Base-by-base conservation (phyloP, 805 yeast genomes). In the Pichia paraexigua region DNA sequence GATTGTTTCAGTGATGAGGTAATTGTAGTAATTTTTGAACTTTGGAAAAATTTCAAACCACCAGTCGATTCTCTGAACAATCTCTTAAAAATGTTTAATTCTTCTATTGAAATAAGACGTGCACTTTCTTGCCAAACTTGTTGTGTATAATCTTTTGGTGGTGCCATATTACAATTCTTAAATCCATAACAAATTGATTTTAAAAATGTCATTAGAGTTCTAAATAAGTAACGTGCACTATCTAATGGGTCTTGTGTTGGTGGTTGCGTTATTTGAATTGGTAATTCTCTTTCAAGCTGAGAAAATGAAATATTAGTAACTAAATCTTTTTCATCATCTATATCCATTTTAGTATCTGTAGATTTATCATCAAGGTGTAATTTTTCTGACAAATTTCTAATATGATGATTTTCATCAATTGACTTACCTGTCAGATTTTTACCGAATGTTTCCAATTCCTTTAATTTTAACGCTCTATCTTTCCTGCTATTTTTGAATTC, bases 161-260 rank as follows among this genome's bases (percentile, higher is more conserved):
- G 85, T 1, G 92, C 85, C 1, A 97, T 95, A 62, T 91, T 92
- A 64, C 96, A 90, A 48, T 83, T 82, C 63, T 89, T 90, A 57
- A 95, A 72, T 4, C 96, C 96, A 66, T 84, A 87, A 60, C 92
- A 85, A 43, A 90, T 86, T 0, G 97, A 87, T 64, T 91, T 89
- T 61, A 94, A 72, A 63, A 94, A 94, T 5, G 91, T 86, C 84
- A 94, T 80, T 49, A 95, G 71, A 5, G 96, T 90, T 57, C 92
- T 80, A 77, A 90, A 89, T 30, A 94, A 70, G 60, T 87, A 87
- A 43, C 95, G 79, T 1, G 97, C 92, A 63, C 91, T 97, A 60
- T 89, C 89, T 49, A 88, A 71, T 15, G 91, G 87, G 56, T 87
- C 92, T 30, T 79, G 71, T 21, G 74, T 71, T 0, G 76, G 63